Base-by-base conservation (phyloP, 2,329 filamentous ascomycete genomes). In the Zymoseptoria brevis region DNA sequence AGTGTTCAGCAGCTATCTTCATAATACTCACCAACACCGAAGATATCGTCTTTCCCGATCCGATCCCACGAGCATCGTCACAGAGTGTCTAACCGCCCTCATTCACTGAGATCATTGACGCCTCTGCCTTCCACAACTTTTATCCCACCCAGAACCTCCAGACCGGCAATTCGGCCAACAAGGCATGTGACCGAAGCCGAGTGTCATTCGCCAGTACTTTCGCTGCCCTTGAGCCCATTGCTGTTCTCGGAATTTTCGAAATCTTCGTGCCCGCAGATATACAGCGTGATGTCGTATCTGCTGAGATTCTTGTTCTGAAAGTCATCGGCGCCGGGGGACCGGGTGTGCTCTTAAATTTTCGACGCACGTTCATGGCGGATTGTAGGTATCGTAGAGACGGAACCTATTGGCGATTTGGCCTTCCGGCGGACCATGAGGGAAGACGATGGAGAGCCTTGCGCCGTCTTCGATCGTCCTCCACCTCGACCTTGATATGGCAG, bases 401-500 rank as follows among this genome's bases (percentile, higher is more conserved):
- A 89, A 72, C 0, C 85, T 77, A 7, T 81, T 79, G 0, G 79
- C 72, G 0, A 88, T 73, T 0, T 84, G 80, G 0, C 74, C 69
- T 0, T 68, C 61, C 0, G 67, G 58, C 0, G 80, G 80, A 0
- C 78, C 79, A 0, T 64, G 62, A 0, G 80, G 78, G 0, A 89
- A 73, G 6, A 89, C 75, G 1, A 81, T 79, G 0, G 77, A 79
- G 0, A 89, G 68, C 0, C 84, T 79, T 0, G 80, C 81, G 0
- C 81, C 85, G 62, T 89, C 87, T 68, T 89, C 86, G 50, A 89
- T 87, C 0, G 76, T 0, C 74, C 84, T 8, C 80, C 86, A 1
- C 85, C 86, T 67, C 86, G 83, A 0, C 80, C 84, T 71, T 84
- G 82, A 61, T 84, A 80, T 21, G 59, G 86, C 0, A 85, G 74